These are phyloP conservation scores for Fraxinus sp. DNA, from an alignment of 305 asterid species.

Conservation along the genomic window DNA sequence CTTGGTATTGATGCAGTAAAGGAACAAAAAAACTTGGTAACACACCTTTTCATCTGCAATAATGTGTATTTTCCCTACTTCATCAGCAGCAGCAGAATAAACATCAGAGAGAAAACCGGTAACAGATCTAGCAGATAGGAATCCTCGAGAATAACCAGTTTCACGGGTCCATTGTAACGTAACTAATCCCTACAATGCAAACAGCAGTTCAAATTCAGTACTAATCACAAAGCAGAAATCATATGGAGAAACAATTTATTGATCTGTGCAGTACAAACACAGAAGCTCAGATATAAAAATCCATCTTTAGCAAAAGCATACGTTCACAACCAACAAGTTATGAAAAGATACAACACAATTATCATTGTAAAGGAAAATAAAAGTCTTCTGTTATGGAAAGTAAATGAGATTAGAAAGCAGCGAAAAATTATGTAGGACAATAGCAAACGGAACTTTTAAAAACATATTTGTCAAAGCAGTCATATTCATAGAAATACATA, in stretches of 20 bases:
- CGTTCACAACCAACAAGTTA: background rate
- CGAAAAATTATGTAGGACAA: background rate
- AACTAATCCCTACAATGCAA: slow-evolving; percentile 65
- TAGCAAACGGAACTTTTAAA: background rate
- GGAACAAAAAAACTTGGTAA: slow-evolving; percentile 3
- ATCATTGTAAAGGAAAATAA: background rate
- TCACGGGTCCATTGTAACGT: slow-evolving; percentile 84
- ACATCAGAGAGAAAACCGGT: slow-evolving; percentile 93
- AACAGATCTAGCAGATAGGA: slow-evolving; percentile 76
- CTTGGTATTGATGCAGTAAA: background rate
- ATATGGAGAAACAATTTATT: background rate
- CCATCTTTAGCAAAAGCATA: background rate
- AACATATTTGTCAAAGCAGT: background rate
- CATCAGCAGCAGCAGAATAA: slow-evolving; percentile 86
- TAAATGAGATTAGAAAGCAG: background rate
- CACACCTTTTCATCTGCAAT: slow-evolving; percentile 76
- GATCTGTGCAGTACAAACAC: background rate
- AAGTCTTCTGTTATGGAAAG: background rate
- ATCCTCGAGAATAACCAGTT: slow-evolving; percentile 58
- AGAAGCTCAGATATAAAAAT: background rate
- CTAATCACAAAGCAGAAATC: background rate
- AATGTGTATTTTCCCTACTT: slow-evolving; percentile 72
- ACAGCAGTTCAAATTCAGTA: slow-evolving; percentile 15
- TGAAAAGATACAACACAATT: background rate
- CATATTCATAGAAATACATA: background rate